Evolutionary conservation across 2,329 filamentous ascomycete genomes (phyloP), one percentile per base, ranked within the genome.

Genomic region (Calonectria pseudoreteaudii): DNA sequence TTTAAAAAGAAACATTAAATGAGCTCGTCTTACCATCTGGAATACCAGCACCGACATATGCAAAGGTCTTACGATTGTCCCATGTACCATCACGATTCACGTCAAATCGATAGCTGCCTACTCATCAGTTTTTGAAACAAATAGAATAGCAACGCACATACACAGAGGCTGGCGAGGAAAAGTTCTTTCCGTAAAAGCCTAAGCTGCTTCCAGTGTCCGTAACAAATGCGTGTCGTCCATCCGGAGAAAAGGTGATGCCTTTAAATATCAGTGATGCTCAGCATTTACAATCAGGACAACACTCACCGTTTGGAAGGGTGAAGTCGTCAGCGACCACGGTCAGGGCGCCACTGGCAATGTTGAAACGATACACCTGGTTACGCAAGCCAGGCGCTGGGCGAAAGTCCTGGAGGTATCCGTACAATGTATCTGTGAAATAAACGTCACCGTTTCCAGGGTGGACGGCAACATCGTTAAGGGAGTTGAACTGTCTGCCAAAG

Each of bases 361-460:
- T 87, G 53, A 89, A 88, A 2, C 90, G 87, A 79, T 93, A 93
- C 0, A 92, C 89, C 77, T 93, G 91, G 71, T 88, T 89, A 7
- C 86, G 88, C 18, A 92, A 79, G 0, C 87, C 87, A 0, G 90
- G 90, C 5, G 81, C 76, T 0, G 88, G 88, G 0, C 91, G 86
- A 77, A 93, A 92, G 26, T 89, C 85, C 78, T 93, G 91, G 49
- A 89, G 85, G 72, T 86, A 89, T 3, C 90, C 91, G 75, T 93
- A 93, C 8, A 88, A 85, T 0, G 90, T 88, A 73, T 93, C 91
- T 1, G 91, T 93, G 78, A 93, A 93, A 84, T 91, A 93, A 20
- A 93, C 83, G 31, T 90, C 87, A 18, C 87, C 86, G 71, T 88
- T 91, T 9, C 81, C 79, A 31, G 90, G 86, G 75, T 92, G 87